Conservation (phyloP, 805 yeast genomes). For the Candida boidinii region DNA sequence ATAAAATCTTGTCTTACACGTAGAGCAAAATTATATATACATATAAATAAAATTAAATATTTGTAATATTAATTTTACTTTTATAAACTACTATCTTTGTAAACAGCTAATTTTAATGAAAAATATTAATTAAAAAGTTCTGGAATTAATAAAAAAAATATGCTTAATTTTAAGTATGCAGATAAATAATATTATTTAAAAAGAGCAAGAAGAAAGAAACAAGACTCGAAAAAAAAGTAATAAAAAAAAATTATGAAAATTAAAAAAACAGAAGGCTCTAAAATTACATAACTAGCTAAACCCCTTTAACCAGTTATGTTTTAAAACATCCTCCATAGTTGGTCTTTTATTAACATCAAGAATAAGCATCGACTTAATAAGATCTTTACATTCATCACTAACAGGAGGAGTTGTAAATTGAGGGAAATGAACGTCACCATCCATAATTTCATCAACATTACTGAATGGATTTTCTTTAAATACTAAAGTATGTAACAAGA, state of each 20-base stretch:
- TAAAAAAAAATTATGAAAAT: not conserved
- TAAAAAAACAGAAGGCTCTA: no score
- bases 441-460: slow-evolving; percentile 92
- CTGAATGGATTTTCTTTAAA: slow-evolving; percentile 95
- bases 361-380: slow-evolving; percentile 60
- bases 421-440: slow-evolving; percentile 75
- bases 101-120: no score
- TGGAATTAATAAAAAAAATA: no score
- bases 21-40: no score
- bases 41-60: no score
- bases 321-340: slow-evolving; percentile 57
- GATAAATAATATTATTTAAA: no score
- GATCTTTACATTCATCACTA: slow-evolving; percentile 49
- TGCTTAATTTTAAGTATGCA: no score
- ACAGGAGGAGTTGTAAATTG: slow-evolving; percentile 35
- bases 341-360: slow-evolving; percentile 64
- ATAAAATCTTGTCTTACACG: no score
- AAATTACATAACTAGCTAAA: slow-evolving; percentile 8
- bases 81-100: no score
- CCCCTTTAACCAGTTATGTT: slow-evolving; percentile 58
- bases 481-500: slow-evolving; percentile 77
- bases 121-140: no score
- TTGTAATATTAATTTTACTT: no score
- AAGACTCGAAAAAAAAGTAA: not conserved
- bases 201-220: not conserved